A percentile compares a stretch with the other conserved stretches of the same genome.
Conservation (phyloP, 75 land plant genomes). For the Cupressus sempervirens region DNA sequence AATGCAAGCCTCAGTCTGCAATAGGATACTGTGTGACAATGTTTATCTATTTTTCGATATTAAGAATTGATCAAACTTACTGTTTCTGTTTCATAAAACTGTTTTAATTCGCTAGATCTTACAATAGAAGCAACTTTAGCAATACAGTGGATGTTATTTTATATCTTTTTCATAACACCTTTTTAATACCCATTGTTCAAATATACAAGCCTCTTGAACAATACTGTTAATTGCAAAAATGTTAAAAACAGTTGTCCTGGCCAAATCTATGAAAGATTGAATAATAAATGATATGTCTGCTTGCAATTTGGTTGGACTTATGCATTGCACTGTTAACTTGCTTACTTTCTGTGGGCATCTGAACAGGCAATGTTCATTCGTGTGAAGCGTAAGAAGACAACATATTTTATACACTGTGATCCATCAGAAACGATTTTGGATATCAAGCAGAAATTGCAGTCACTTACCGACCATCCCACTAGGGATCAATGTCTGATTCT, state of each 20-base stretch:
- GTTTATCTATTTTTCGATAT: neutral
- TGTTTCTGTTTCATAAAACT: neutral
- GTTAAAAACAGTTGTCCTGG: neutral
- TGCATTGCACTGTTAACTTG: neutral
- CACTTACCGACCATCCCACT: constrained; percentile 69
- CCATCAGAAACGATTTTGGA: constrained; percentile 82
- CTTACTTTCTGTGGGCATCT: neutral
- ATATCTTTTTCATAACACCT: neutral
- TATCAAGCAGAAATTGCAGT: constrained; percentile 78
- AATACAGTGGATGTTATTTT: neutral
- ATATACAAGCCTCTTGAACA: neutral
- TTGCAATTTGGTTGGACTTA: neutral
- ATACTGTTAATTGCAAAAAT: neutral
- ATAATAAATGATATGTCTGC: neutral
- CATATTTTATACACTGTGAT: constrained; percentile 89
- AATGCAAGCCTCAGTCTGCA: neutral
- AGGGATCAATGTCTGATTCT: constrained; percentile 69
- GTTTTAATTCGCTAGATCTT: neutral
- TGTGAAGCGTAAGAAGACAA: constrained; percentile 91
- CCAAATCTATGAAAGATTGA: neutral
- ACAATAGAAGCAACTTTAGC: neutral
- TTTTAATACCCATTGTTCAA: neutral
- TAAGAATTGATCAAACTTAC: neutral
- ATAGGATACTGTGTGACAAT: neutral
- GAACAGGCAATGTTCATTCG: constrained; percentile 92